Base-by-base conservation (phyloP, 805 yeast genomes). In the Wickerhamomyces bovis region DNA sequence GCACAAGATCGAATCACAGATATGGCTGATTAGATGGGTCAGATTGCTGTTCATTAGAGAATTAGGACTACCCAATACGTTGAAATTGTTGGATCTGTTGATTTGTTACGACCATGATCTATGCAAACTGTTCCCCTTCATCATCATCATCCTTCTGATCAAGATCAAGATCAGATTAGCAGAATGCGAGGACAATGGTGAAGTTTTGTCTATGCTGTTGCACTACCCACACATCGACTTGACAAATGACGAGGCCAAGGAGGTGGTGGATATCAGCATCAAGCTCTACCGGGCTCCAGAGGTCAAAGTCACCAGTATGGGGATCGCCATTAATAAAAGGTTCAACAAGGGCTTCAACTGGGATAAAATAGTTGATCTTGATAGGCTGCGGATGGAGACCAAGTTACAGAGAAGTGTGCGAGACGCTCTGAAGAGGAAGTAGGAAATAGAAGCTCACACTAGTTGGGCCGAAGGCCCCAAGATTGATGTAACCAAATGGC, bases 1-100 rank as follows among this genome's bases (percentile, higher is more conserved):
- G 51, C 63, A 75, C 35, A 66, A 61, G 48, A 58, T 76, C 6
- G 81, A 76, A 48, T 65, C 74, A 7, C 79, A 73, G 52, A 63
- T 76, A 31, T 76, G 81, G 81, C 58, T 75, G 23, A 76, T 76
- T 13, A 56, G 81, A 44, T 76, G 73, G 65, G 67, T 73, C 4
- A 58, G 81, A 19, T 57, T 76, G 13, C 45, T 76, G 4, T 64
- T 76, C 25, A 55, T 72, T 13, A 56, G 81, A 45, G 81, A 76
- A 46, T 47, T 76, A 15, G 78, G 76, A 1, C 52, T 61, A 43
- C 63, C 68, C 23, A 57, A 61, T 18, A 61, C 70, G 0, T 58
- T 64, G 20, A 60, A 59, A 26, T 47, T 73, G 2, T 65, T 79
- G 71, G 81, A 76, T 53, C 67, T 66, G 41, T 51, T 76, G 38